A percentile compares a stretch with the other conserved stretches of the same genome.
Evolutionary conservation across 768 basidiomycete genomes (phyloP).

Genomic region (Phanerochaete sordida): DNA sequence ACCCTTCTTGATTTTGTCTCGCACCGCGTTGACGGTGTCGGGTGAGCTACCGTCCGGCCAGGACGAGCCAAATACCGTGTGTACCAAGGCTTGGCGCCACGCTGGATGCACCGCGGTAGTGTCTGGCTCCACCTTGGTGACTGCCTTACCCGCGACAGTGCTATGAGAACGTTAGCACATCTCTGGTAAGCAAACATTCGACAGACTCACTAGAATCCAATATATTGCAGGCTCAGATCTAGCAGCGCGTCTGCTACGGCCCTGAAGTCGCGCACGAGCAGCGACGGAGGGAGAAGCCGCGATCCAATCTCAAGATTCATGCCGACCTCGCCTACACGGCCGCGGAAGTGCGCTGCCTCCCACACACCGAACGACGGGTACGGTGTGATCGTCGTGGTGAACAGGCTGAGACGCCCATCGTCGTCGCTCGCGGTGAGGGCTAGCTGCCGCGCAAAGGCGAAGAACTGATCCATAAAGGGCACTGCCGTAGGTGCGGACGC

Average conservation of each 20-base stretch:
- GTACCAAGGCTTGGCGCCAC: slow-evolving; percentile 42
- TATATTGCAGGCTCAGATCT: slow-evolving; percentile 1
- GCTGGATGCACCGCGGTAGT: slow-evolving; percentile 43
- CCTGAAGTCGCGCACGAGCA: slow-evolving; percentile 14
- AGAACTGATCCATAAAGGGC: slow-evolving; percentile 32
- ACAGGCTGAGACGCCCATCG: slow-evolving; percentile 13
- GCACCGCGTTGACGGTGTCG: slow-evolving; percentile 15
- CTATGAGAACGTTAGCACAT: slow-evolving; percentile 21
- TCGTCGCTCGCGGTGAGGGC: slow-evolving; percentile 14
- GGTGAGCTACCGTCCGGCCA: slow-evolving; percentile 21
- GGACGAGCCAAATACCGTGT: slow-evolving; percentile 20
- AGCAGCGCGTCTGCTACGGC: slow-evolving; percentile 11
- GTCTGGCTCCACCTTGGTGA: slow-evolving; percentile 33
- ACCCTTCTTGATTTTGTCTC: slow-evolving; percentile 16
- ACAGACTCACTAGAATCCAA: slow-evolving; percentile 11
- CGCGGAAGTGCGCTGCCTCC: slow-evolving; percentile 7
- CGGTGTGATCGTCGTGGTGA: slow-evolving; percentile 12
- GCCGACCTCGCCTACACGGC: slow-evolving; percentile 6
- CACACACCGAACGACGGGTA: slow-evolving; percentile 14
- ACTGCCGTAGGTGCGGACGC: slow-evolving; percentile 35
- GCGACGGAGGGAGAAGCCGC: slow-evolving; percentile 18
- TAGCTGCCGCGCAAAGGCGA: slow-evolving; percentile 24
- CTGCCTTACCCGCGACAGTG: slow-evolving; percentile 41
- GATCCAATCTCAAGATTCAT: slow-evolving; percentile 13
- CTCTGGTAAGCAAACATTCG: background rate